phyloP scores from a whole-genome alignment of 805 yeast genomes.

The Candida saitoana region DNA sequence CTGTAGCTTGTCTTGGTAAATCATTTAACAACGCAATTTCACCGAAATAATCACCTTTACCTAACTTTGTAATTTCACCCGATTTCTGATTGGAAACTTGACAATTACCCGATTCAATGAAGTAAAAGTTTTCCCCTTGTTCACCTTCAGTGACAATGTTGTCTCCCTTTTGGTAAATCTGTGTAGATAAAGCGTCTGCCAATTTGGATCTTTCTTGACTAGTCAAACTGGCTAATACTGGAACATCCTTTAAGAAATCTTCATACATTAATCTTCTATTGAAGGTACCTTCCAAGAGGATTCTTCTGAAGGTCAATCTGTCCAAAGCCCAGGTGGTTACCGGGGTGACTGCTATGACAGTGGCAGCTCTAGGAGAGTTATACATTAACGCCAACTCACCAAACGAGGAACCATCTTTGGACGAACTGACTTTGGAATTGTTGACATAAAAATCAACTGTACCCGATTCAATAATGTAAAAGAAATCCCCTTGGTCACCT shows the following conservation, averaged over 20 bases:
- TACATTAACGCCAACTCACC: conserved; percentile 98
- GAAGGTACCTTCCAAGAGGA: conserved; percentile 84
- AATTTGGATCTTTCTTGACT: conserved; percentile 82
- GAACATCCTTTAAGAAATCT: conserved; percentile 79
- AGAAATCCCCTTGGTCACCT: conserved; percentile 93
- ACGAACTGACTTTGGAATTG: conserved; percentile 62
- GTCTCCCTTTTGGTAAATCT: conserved; percentile 64
- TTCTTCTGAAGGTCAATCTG: conserved; percentile 87
- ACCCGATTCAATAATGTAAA: conserved; percentile 83
- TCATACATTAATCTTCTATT: conserved; percentile 89
- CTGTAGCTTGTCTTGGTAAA: conserved; percentile 91
- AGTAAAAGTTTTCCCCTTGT: conserved; percentile 42
- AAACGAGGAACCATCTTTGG: conserved; percentile 86
- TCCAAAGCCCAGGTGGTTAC: conserved; percentile 84
- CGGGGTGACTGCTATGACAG: conserved; percentile 74
- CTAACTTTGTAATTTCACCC: conserved; percentile 57
- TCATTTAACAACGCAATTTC: conserved; percentile 92
- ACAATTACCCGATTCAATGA: conserved; percentile 71
- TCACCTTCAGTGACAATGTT: conserved; percentile 85
- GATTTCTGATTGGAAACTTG: conserved; percentile 60
- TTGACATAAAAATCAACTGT: conserved; percentile 76
- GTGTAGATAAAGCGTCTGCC: conserved; percentile 90
- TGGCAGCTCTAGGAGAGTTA: conserved; percentile 96
- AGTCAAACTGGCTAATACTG: conserved; percentile 68
- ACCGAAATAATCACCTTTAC: conserved; percentile 91